Conservation (phyloP, 164 flowering plant species). For the Malania oleifera region DNA sequence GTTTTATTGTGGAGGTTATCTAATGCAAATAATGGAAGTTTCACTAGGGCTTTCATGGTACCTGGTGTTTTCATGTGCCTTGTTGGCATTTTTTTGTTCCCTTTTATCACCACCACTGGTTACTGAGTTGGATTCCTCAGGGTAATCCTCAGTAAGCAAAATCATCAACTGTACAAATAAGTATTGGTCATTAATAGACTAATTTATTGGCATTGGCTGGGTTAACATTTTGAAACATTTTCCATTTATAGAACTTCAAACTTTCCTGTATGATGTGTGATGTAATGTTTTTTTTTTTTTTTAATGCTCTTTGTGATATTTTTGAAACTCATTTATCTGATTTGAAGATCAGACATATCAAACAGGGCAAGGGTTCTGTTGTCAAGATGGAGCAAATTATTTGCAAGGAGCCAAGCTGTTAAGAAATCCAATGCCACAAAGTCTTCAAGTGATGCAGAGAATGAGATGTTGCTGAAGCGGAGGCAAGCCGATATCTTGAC, state of each 20-base stretch:
- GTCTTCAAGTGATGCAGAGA: conserved; percentile 34
- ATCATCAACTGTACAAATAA: too few relatives aligned
- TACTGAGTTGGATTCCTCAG: too few relatives aligned
- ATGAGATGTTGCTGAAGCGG: conserved; percentile 52
- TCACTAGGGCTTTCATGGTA: too few relatives aligned
- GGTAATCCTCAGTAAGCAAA: too few relatives aligned
- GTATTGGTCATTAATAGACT: neutral
- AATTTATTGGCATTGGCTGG: neutral
- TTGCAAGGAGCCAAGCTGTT: conserved; percentile 60
- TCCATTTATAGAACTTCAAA: too few relatives aligned
- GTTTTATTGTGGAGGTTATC: too few relatives aligned
- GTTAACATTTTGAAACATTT: too few relatives aligned
- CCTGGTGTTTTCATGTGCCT: too few relatives aligned
- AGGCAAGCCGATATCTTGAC: conserved; percentile 42
- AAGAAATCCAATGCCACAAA: conserved; percentile 50
- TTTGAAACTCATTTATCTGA: conserved; percentile 67
- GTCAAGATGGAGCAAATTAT: conserved; percentile 83
- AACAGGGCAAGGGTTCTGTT: conserved; percentile 88
- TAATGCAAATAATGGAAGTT: too few relatives aligned
- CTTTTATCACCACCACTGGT: too few relatives aligned
- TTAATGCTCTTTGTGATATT: neutral
- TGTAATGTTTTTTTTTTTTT: neutral
- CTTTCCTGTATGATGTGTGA: too few relatives aligned
- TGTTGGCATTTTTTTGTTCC: too few relatives aligned
- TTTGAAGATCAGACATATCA: conserved; percentile 97